Percentiles rank a stretch among this genome's conserved stretches.
Evolutionary conservation across 1,284 basidiomycete species (phyloP).

Genomic region (Caloboletus firmus): DNA sequence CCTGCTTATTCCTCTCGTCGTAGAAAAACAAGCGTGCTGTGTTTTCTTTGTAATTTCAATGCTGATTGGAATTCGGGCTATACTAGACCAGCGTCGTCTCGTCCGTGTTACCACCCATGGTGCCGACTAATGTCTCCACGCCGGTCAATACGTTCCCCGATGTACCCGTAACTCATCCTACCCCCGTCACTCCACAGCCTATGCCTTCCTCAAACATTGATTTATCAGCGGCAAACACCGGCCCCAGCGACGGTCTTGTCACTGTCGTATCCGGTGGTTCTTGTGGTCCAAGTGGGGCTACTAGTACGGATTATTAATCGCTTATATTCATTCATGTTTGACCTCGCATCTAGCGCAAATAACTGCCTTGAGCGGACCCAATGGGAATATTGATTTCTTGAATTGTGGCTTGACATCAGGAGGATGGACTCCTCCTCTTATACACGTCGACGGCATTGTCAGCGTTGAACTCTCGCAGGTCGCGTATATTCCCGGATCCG

Average conservation of each 20-base stretch:
- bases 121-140: background rate
- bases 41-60: background rate
- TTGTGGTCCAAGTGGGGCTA: conserved; percentile 41
- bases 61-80: background rate
- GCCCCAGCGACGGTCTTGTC: conserved; percentile 12
- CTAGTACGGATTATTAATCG: conserved; percentile 38
- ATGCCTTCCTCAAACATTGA: background rate
- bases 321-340: conserved; percentile 1
- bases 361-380: conserved; percentile 59
- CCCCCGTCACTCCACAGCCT: background rate
- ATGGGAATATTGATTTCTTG: conserved; percentile 74
- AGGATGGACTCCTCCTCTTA: conserved; percentile 65
- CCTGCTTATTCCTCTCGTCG: background rate
- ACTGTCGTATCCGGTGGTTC: conserved; percentile 14
- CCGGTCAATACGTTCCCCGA: background rate
- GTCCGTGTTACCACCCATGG: background rate
- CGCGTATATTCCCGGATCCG: conserved; percentile 47
- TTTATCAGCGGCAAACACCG: background rate
- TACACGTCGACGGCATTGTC: conserved; percentile 56
- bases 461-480: conserved; percentile 53
- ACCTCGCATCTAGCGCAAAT: conserved; percentile 41
- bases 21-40: background rate
- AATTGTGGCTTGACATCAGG: conserved; percentile 69
- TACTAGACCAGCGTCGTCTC: background rate
- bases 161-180: background rate